Evolutionary conservation across 257 asterid genomes (phyloP).

Genomic region (Avicennia marina): DNA sequence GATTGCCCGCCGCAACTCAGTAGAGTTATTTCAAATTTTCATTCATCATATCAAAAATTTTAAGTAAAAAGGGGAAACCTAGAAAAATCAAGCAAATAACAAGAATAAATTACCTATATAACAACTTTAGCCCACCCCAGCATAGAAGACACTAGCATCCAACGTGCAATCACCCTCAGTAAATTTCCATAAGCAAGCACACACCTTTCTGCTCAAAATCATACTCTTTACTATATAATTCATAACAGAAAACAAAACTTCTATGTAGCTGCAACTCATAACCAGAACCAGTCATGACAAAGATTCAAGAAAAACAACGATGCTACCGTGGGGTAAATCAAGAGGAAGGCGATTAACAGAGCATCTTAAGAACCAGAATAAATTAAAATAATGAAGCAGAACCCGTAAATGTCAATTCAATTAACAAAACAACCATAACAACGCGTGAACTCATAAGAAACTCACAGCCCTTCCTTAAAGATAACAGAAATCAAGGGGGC

Average conservation of each 20-base stretch:
- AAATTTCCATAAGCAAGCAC: background rate
- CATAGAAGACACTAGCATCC: background rate
- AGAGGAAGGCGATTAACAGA: background rate
- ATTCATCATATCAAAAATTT: constrained; percentile 2
- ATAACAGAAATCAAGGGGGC: background rate
- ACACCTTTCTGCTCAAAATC: constrained; percentile 2
- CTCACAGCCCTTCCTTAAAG: too few species aligned
- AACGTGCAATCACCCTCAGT: background rate
- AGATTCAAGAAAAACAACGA: background rate
- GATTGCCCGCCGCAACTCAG: background rate
- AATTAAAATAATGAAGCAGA: background rate
- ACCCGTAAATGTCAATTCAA: too few species aligned
- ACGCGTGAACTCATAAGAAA: too few species aligned
- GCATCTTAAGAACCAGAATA: background rate
- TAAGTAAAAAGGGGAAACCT: background rate
- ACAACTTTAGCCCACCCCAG: background rate
- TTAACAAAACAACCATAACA: background rate
- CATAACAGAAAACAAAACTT: constrained; percentile 9
- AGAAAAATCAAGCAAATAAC: constrained; percentile 1
- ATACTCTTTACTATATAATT: background rate
- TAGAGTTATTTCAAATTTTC: background rate
- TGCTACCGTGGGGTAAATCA: constrained; percentile 12
- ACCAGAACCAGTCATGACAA: background rate
- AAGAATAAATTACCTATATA: background rate
- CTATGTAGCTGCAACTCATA: background rate